Conservation (phyloP, 1,284 basidiomycete genomes). For the Puccinia polysora region DNA sequence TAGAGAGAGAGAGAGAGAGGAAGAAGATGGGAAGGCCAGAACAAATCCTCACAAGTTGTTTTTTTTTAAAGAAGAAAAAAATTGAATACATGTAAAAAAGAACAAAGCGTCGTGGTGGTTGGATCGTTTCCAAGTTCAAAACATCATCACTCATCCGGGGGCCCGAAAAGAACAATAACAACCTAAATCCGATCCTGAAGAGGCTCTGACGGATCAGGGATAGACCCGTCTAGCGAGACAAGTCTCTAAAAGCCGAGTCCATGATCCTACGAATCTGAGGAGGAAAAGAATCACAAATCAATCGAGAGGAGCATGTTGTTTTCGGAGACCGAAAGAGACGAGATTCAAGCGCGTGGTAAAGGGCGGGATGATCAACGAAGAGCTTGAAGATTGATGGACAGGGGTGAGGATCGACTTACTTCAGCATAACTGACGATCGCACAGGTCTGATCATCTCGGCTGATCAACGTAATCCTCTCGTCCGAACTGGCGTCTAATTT, state of each 20-base stretch:
- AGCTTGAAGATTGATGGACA: neutral
- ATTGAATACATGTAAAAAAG: too few species aligned
- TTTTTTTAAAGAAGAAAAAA: too few species aligned
- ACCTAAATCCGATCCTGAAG: too few species aligned
- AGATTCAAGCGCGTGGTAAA: neutral
- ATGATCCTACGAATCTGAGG: constrained; percentile 38
- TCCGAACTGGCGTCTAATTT: constrained; percentile 88
- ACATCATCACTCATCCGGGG: too few species aligned
- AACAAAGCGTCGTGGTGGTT: too few species aligned
- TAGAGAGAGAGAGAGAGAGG: neutral
- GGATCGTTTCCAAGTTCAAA: neutral
- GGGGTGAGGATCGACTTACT: constrained; percentile 45
- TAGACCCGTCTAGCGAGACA: constrained; percentile 28
- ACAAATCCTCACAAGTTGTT: too few species aligned
- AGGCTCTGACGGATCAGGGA: too few species aligned
- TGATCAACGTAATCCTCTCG: constrained; percentile 88
- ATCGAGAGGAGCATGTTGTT: too few species aligned
- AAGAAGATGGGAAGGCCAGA: neutral
- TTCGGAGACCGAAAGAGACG: neutral
- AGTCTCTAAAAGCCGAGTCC: constrained; percentile 37
- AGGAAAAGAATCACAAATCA: neutral
- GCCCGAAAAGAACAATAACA: too few species aligned
- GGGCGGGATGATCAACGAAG: neutral
- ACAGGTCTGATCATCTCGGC: constrained; percentile 91
- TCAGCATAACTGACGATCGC: constrained; percentile 93